Conservation (phyloP, 495 filamentous ascomycete genomes). For the Penicillium maclennaniae region DNA sequence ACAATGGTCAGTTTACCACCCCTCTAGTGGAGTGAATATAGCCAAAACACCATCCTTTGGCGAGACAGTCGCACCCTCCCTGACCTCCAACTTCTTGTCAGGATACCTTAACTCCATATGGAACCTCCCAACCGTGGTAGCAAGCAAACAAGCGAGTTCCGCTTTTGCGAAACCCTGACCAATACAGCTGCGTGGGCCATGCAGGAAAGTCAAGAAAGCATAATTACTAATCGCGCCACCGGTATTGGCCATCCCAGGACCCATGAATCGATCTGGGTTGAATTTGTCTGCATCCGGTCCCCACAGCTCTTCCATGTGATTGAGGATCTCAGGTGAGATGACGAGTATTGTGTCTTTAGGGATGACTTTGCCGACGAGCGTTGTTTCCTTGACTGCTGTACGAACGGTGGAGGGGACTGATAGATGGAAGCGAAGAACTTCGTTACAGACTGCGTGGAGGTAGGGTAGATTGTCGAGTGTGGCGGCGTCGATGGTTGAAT, state of each 20-base stretch:
- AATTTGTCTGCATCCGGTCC: constrained; percentile 76
- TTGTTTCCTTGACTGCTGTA: constrained; percentile 58
- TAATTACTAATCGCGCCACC: constrained; percentile 59
- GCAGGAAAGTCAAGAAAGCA: constrained; percentile 78
- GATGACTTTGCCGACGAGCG: constrained; percentile 51
- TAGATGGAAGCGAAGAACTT: constrained; percentile 54
- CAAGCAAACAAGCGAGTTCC: constrained; percentile 80
- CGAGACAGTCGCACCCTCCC: constrained; percentile 56
- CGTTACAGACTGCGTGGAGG: constrained; percentile 59
- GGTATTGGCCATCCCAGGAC: constrained; percentile 46
- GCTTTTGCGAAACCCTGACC: constrained; percentile 75
- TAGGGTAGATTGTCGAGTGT: constrained; percentile 54
- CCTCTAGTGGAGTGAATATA: constrained; percentile 56
- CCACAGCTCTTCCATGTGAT: constrained; percentile 75
- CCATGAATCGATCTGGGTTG: constrained; percentile 75
- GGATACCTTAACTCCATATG: constrained; percentile 60
- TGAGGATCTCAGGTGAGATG: constrained; percentile 55
- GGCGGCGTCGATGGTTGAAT: constrained; percentile 44
- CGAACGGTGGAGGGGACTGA: constrained; percentile 63
- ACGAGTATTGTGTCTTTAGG: constrained; percentile 53
- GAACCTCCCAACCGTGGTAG: constrained; percentile 67
- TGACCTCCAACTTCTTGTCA: constrained; percentile 55
- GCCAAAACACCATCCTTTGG: constrained; percentile 63
- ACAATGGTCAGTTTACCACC: constrained; percentile 48
- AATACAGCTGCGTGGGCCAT: constrained; percentile 79